Base-by-base conservation (phyloP, 2,329 filamentous ascomycete genomes). In the Hypoxylon rubiginosum region DNA sequence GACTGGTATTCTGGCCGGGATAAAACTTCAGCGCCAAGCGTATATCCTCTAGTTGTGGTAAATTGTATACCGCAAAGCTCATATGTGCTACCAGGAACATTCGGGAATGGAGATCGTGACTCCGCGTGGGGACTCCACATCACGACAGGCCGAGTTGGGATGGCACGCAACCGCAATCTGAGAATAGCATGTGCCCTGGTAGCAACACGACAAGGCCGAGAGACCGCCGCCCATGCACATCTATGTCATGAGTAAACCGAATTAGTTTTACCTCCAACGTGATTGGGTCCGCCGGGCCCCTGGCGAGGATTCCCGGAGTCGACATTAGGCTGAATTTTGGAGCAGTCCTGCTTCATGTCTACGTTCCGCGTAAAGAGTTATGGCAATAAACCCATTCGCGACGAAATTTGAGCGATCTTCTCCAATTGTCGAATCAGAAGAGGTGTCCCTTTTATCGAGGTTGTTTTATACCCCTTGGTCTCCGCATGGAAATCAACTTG, bases 191-290 rank as follows among this genome's bases (percentile, higher is more conserved):
- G 58, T 59, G 64, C 28, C 52, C 19, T 51, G 45, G 62, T 69
- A 62, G 53, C 10, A 65, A 21, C 45, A 39, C 48, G 55, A 60
- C 30, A 34, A 62, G 55, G 53, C 63, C 63, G 64, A 71, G 66
- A 45, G 57, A 26, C 46, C 28, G 48, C 28, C 34, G 62, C 62
- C 55, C 30, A 65, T 67, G 61, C 65, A 59, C 28, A 64, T 50
- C 50, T 67, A 67, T 69, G 68, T 70, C 68, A 68, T 57, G 28
- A 54, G 51, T 56, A 54, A 54, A 61, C 52, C 46, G 58, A 63
- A 70, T 73, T 72, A 74, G 68, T 74, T 65, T 71, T 73, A 63
- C 62, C 64, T 52, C 34, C 24, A n/a, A 64, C 48, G 15, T 73
- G 66, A 74, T 74, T 74, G 73, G 72, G 34, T 48, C 50, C 39